Conservation (phyloP, 1,139 yeast genomes). For the Blastobotrys illinoisensis region DNA sequence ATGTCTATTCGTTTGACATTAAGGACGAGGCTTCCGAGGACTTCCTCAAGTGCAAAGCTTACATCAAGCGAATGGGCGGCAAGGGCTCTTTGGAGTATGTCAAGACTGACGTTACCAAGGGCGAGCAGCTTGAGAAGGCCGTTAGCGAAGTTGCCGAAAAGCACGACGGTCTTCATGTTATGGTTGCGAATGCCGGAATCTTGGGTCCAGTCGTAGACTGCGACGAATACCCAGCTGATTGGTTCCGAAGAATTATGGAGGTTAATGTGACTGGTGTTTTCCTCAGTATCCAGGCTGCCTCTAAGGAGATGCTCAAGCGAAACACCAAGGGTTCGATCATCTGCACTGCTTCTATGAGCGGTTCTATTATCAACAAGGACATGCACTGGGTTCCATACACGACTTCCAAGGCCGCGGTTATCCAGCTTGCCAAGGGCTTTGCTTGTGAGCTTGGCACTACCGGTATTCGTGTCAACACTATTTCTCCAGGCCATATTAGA, state of each 20-base stretch:
- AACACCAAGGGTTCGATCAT: conserved; percentile 53
- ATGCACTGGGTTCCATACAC: conserved; percentile 79
- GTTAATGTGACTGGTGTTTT: conserved; percentile 77
- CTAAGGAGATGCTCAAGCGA: conserved; percentile 50
- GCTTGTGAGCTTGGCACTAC: conserved; percentile 84
- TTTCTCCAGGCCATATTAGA: conserved; percentile 75
- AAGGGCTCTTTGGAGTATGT: conserved; percentile 31
- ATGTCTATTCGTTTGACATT: conserved; percentile 38
- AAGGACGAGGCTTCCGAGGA: conserved; percentile 45
- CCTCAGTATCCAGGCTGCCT: conserved; percentile 60
- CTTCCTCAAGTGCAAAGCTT: conserved; percentile 58
- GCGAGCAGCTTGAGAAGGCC: conserved; percentile 51
- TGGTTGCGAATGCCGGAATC: conserved; percentile 59
- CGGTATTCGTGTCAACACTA: conserved; percentile 61
- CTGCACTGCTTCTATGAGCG: conserved; percentile 83
- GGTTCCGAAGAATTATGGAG: conserved; percentile 67
- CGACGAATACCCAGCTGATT: conserved; percentile 28
- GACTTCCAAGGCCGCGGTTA: conserved; percentile 77
- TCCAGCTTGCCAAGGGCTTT: conserved; percentile 64
- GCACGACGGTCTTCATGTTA: conserved; percentile 55
- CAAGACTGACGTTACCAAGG: conserved; percentile 42
- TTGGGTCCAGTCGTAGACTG: conserved; percentile 5
- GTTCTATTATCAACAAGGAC: conserved; percentile 72
- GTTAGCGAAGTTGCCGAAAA: conserved; percentile 57
- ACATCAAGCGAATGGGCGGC: conserved; percentile 55